These are phyloP conservation scores for Pseudogymnoascus sp. DNA, from an alignment of 2,329 filamentous ascomycete genomes.

Conservation along the genomic window DNA sequence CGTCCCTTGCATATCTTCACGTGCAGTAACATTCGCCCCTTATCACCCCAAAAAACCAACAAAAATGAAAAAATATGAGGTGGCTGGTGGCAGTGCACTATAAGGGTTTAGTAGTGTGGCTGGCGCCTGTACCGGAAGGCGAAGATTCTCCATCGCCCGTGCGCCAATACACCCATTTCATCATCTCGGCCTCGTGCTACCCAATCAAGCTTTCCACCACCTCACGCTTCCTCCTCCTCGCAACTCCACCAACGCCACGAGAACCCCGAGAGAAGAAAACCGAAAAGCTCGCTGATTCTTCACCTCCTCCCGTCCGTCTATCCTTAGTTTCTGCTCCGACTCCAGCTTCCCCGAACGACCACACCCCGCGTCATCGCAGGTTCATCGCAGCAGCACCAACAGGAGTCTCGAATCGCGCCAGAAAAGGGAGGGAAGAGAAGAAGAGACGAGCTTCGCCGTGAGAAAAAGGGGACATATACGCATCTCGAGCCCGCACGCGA, in stretches of 20 bases:
- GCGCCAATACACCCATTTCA: slow-evolving; percentile 1
- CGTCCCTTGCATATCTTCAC: background rate
- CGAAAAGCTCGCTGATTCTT: background rate
- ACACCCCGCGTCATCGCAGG: background rate
- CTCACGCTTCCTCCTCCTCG: background rate
- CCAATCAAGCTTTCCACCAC: background rate
- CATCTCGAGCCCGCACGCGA: background rate
- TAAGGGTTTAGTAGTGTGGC: slow-evolving; percentile 4
- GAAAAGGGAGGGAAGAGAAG: background rate
- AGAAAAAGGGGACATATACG: background rate
- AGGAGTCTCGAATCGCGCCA: background rate
- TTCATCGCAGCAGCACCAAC: background rate
- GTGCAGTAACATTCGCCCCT: background rate
- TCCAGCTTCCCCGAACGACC: background rate
- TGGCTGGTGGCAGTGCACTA: background rate
- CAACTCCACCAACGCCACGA: background rate
- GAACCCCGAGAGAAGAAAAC: background rate
- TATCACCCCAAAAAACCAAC: background rate
- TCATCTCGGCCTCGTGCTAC: background rate
- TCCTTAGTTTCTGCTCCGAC: background rate
- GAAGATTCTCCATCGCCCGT: slow-evolving; percentile 2
- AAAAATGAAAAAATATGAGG: background rate
- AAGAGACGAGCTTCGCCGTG: background rate
- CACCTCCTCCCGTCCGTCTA: background rate
- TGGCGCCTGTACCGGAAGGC: background rate